Evolutionary conservation across 164 flowering plant species (phyloP).

Genomic region (Kingdonia uniflora): DNA sequence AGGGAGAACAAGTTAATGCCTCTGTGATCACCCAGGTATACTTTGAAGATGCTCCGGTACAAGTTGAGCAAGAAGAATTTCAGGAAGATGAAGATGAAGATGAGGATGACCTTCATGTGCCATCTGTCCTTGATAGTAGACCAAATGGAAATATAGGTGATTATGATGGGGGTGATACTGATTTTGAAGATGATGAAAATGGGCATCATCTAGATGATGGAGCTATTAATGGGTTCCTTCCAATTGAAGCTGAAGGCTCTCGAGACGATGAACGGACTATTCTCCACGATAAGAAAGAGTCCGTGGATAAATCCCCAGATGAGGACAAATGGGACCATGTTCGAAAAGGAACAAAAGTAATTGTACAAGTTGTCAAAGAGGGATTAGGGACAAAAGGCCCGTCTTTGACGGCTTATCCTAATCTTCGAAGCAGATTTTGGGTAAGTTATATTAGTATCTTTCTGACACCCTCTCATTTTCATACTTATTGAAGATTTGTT

Average conservation of each 20-base stretch:
- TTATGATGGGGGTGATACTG: constrained; percentile 26
- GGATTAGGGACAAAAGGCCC: constrained; percentile 97
- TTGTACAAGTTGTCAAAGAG: constrained; percentile 96
- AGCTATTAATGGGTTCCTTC: constrained; percentile 11
- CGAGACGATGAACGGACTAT: constrained; percentile 17
- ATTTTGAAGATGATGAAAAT: constrained; percentile 31
- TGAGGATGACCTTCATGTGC: constrained; percentile 38
- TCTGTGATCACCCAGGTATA: constrained; percentile 17
- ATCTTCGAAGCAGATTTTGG: constrained; percentile 92
- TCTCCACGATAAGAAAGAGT: constrained; percentile 19
- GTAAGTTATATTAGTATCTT: constrained; percentile 25
- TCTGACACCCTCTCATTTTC: not conserved
- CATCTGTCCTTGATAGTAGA: constrained; percentile 28
- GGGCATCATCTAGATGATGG: constrained; percentile 24
- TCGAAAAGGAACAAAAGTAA: constrained; percentile 70
- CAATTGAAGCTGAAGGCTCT: constrained; percentile 18
- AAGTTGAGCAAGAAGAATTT: constrained; percentile 31
- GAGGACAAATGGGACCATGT: constrained; percentile 60
- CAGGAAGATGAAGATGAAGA: constrained; percentile 42
- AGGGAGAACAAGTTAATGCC: constrained; percentile 24
- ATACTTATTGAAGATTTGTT: not conserved
- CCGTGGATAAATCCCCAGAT: constrained; percentile 7
- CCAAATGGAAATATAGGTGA: constrained; percentile 35
- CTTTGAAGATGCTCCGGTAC: constrained; percentile 28
- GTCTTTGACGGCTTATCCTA: constrained; percentile 80